Conservation (phyloP, 1,284 basidiomycete genomes). For the Pulchroboletus neoregius region DNA sequence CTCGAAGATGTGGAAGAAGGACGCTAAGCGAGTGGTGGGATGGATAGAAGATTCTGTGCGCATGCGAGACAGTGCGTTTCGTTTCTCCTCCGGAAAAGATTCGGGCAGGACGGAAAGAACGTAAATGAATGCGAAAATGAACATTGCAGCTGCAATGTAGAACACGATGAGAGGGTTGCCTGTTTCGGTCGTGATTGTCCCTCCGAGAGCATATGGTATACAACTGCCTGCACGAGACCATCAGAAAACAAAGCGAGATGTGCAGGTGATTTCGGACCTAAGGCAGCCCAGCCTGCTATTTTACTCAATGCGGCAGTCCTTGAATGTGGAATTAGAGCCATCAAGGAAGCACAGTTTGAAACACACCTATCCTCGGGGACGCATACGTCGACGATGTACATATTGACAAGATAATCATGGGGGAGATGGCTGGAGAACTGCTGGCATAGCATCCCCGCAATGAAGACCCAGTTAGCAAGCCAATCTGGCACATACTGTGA, state of each 20-base stretch:
- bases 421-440: constrained; percentile 13
- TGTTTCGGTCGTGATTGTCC: constrained; percentile 29
- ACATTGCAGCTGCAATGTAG: constrained; percentile 19
- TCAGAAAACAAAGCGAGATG: not conserved
- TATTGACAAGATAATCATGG: constrained; percentile 24
- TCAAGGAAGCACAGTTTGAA: not conserved
- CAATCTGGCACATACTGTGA: constrained; percentile 16
- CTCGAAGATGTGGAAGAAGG: constrained; percentile 18
- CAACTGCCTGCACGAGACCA: constrained; percentile 20
- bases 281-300: constrained; percentile 27
- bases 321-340: not conserved
- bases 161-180: constrained; percentile 29
- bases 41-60: constrained; percentile 1
- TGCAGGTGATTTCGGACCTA: constrained; percentile 19
- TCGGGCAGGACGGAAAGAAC: constrained; percentile 29
- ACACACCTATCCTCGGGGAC: constrained; percentile 28
- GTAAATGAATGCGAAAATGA: constrained; percentile 22
- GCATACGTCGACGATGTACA: constrained; percentile 32
- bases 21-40: not conserved
- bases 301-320: constrained; percentile 32
- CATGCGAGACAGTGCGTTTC: constrained; percentile 19
- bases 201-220: constrained; percentile 30
- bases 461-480: constrained; percentile 17
- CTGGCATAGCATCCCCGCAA: constrained; percentile 19
- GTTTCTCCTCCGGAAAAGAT: constrained; percentile 30